Conservation (phyloP, 2,329 filamentous ascomycete genomes). For the Gliomastix tumulicola region DNA sequence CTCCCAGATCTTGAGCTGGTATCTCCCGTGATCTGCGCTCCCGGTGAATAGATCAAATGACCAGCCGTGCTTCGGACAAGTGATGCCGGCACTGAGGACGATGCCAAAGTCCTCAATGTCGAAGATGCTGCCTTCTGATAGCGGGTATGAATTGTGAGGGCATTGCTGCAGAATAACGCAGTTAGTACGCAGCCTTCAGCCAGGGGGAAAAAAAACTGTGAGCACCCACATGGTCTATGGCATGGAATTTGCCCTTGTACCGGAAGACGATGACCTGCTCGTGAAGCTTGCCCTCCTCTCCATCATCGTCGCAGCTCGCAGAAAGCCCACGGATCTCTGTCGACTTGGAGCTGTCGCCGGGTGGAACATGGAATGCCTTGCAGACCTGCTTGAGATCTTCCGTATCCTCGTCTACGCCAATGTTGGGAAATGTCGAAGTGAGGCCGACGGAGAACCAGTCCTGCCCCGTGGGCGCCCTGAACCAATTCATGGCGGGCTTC, state of each 20-base stretch:
- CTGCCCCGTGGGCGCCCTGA: too few relatives aligned
- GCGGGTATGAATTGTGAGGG: constrained; percentile 59
- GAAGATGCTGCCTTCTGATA: constrained; percentile 56
- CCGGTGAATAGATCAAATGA: constrained; percentile 64
- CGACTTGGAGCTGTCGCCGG: constrained; percentile 24
- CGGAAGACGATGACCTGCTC: constrained; percentile 61
- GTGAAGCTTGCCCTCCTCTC: constrained; percentile 29
- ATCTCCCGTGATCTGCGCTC: constrained; percentile 52
- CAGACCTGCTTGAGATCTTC: constrained; percentile 43
- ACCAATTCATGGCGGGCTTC: too few relatives aligned
- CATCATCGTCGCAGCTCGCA: constrained; percentile 20
- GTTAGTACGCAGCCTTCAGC: neutral
- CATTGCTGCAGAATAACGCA: constrained; percentile 44
- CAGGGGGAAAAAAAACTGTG: neutral
- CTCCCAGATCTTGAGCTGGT: constrained; percentile 58
- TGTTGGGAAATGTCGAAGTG: constrained; percentile 47
- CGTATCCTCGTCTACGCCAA: constrained; percentile 29
- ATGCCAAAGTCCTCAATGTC: constrained; percentile 70
- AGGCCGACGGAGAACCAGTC: constrained; percentile 54
- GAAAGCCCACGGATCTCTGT: constrained; percentile 22
- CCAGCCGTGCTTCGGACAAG: constrained; percentile 65
- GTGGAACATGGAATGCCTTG: constrained; percentile 48
- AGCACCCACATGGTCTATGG: constrained; percentile 58
- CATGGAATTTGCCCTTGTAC: constrained; percentile 57
- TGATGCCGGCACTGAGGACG: constrained; percentile 52